These are phyloP conservation scores for Schoenoplectus tabernaemontani DNA, from an alignment of 202 grass and related monocot species.

Conservation along the genomic window DNA sequence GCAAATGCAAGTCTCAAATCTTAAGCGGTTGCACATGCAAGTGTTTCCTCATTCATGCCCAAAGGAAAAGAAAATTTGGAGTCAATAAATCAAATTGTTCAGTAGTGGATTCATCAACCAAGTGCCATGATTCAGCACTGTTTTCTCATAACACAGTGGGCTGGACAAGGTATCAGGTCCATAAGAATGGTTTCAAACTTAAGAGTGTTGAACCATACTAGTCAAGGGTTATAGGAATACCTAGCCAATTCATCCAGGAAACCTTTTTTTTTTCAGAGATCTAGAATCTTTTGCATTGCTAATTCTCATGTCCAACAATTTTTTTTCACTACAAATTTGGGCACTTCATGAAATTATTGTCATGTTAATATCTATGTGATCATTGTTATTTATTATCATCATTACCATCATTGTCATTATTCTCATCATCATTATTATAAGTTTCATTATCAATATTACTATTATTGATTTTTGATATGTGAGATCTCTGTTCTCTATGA, in stretches of 20 bases:
- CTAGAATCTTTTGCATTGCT: background rate
- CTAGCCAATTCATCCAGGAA: background rate
- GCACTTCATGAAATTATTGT: background rate
- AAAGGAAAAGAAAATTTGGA: background rate
- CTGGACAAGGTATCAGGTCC: background rate
- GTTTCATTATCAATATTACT: no score
- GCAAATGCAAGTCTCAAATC: slow-evolving; percentile 14
- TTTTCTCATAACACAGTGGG: background rate
- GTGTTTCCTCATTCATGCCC: background rate
- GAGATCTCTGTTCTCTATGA: no score
- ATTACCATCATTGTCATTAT: no score
- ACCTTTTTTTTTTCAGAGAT: background rate
- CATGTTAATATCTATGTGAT: background rate
- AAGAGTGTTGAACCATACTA: background rate
- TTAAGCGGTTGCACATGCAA: background rate
- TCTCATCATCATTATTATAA: no score
- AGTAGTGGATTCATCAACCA: background rate
- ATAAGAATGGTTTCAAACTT: background rate
- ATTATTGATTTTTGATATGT: no score
- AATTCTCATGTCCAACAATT: background rate
- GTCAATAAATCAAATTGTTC: background rate
- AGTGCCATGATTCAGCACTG: background rate
- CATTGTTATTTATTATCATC: no score
- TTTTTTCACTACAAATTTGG: background rate
- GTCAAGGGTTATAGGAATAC: background rate